Base-by-base conservation (phyloP, 306 rosid species). In the Mimosa pudica region DNA sequence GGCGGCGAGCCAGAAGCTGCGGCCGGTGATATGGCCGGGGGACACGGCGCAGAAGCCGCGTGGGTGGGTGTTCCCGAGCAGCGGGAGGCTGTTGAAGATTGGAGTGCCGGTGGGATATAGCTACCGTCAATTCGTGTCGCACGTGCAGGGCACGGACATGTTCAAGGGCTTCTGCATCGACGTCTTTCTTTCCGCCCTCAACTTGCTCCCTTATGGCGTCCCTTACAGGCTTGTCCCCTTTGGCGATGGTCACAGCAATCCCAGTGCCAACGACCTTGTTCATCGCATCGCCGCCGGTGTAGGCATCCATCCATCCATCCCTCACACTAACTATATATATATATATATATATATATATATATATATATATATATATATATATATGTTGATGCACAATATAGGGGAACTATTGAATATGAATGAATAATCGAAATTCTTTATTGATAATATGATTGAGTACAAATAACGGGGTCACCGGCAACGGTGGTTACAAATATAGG, bases 11-110 rank as follows among this genome's bases (percentile, higher is more conserved):
- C 86, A 88, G 73, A 85, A 32, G 74, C 82, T 96, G 6, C 46
- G n/a, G 18, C 20, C 51, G 42, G 88, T 86, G 44, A 77, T 96
- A 80, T 96, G 99, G 99, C 99, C 99, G 0, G 99, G 99, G 80
- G 87, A 91, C 41, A 80, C 88, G 5, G 55, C 46, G 5, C 83
- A 87, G 70, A 87, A 44, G 81, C 99, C 99, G 76, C 98, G 98
- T 18, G 99, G 99, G 38, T 96, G 99, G 99, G 92, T 88, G 58
- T 96, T 96, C 78, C 98, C 99, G 1, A 90, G 85, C 90, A 88
- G 71, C 66, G 99, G 98, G 84, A 89, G 92, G 81, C 87, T 84
- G 4, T 88, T 96, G 85, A 90, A 33, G 51, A 91, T 96, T 47
- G 99, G 93, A 78, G 96, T 96, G 36, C 97, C 98, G 0, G 88